These are phyloP conservation scores for Osmanthus fragrans DNA, from an alignment of 257 asterid genomes.

Conservation along the genomic window DNA sequence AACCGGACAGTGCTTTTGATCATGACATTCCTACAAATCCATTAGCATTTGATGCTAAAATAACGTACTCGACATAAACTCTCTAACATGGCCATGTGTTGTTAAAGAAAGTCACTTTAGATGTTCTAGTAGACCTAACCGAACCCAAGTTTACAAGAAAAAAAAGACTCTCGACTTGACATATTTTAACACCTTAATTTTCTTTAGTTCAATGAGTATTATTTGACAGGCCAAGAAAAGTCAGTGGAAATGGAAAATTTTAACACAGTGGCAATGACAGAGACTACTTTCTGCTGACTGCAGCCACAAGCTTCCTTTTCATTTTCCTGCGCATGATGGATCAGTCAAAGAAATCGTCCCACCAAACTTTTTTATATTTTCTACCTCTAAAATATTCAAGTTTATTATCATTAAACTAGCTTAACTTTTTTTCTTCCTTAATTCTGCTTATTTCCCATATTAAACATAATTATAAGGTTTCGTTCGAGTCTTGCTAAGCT, in stretches of 20 bases:
- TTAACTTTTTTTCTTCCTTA: too few relatives aligned
- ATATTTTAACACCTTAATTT: too few relatives aligned
- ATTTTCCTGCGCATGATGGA: not conserved
- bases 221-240: not conserved
- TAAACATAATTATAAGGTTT: too few relatives aligned
- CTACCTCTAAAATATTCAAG: not conserved
- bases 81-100: not conserved
- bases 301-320: not conserved
- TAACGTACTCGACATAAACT: not conserved
- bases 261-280: not conserved
- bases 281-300: not conserved
- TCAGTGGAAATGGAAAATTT: not conserved
- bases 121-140: not conserved
- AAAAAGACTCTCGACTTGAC: too few relatives aligned
- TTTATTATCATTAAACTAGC: not conserved
- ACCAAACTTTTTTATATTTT: not conserved
- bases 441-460: too few relatives aligned
- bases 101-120: not conserved
- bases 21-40: not conserved
- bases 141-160: too few relatives aligned
- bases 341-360: not conserved
- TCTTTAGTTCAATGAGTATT: not conserved
- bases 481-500: too few relatives aligned
- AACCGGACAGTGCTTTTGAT: slow-evolving; percentile 10
- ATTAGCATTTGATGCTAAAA: not conserved